Base-by-base conservation (phyloP, 331 rosid genomes). In the Quercus tomentella region DNA sequence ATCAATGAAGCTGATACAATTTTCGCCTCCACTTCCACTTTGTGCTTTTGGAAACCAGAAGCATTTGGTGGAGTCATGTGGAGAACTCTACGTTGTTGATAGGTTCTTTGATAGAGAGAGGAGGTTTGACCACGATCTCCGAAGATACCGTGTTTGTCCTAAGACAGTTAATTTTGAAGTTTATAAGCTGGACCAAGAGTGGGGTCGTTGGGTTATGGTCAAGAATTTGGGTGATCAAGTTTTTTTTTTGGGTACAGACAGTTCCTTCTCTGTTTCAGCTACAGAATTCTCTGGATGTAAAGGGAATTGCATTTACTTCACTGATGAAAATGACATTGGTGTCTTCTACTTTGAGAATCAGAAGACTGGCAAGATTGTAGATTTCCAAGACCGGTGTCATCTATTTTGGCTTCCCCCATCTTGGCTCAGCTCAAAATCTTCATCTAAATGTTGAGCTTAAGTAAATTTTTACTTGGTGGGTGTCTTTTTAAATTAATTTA, bases 141-240 rank as follows among this genome's bases (percentile, higher is more conserved):
- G 2, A 23, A 11, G 74, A 2, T 23, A n/a, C 21, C 56, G 2
- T 0, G 20, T 30, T 61, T 18, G 45, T 20, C 78, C 68, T 8
- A 76, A 15, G 5, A 87, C 83, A 2, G 83, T 71, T 54, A 56
- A 28, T 63, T 82, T 90, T 62, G 83, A 68, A 7, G 89, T 86
- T 74, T 83, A 86, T 77, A 90, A 80, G 89, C 67, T 90, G 87
- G 92, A 90, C 75, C 92, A 84, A 73, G 94, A 90, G 37, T 86
- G 88, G 87, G 92, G 88, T 6, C 79, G 20, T 5, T 88, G 94
- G 94, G 87, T 84, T 54, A 79, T 82, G 79, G 87, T 88, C 78
- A 88, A 84, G 2, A 61, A 87, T 66, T 79, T 88, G 89, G 79
- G 83, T 33, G 92, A 85, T 70, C 71, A 83, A 79, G 77, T 85